Evolutionary conservation across 164 flowering plant species (phyloP).

Genomic region (Umbilicus rupestris): DNA sequence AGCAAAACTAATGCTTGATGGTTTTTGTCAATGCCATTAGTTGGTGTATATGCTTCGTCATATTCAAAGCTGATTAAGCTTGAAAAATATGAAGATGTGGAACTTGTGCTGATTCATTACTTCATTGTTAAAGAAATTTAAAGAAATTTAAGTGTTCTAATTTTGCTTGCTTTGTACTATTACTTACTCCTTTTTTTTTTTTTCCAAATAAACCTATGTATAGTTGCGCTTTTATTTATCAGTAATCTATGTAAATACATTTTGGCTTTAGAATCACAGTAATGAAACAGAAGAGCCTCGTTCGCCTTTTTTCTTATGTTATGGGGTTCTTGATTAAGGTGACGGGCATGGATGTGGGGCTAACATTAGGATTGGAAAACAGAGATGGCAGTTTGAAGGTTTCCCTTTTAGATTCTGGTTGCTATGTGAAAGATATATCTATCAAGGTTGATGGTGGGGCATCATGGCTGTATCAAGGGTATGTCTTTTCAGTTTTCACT

Average conservation of each 20-base stretch:
- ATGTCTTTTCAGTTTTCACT: constrained; percentile 9
- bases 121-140: too few species aligned
- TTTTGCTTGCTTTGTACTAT: too few species aligned
- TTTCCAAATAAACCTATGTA: too few species aligned
- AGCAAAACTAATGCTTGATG: too few species aligned
- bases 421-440: constrained; percentile 50
- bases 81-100: too few species aligned
- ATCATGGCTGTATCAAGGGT: constrained; percentile 99
- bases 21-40: too few species aligned
- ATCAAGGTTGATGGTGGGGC: constrained; percentile 87
- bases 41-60: too few species aligned
- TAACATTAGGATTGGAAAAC: constrained; percentile 55
- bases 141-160: too few species aligned
- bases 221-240: too few species aligned
- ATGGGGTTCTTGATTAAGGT: constrained; percentile 36
- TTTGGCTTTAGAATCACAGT: neutral
- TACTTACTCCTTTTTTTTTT: too few species aligned
- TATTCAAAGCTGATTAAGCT: too few species aligned
- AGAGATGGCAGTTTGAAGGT: constrained; percentile 56
- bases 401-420: constrained; percentile 54
- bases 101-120: too few species aligned
- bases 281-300: neutral
- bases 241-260: neutral
- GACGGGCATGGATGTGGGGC: constrained; percentile 81
- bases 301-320: neutral